phyloP scores from a whole-genome alignment of 495 filamentous ascomycete species.

The Xylona heveae region DNA sequence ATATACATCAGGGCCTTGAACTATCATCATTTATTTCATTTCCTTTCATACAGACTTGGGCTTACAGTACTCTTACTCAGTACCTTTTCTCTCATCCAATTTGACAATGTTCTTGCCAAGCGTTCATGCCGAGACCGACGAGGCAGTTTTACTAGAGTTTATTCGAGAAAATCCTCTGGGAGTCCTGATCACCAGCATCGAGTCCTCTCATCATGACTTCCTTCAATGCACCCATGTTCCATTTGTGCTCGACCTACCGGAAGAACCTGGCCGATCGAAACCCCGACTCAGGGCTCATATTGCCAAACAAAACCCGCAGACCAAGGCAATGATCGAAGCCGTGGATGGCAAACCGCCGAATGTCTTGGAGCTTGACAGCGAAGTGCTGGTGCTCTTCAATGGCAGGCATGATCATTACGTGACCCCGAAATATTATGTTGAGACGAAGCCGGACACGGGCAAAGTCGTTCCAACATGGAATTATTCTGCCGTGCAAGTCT shows the following conservation, averaged over 20 bases:
- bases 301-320: constrained; percentile 31
- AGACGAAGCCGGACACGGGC: constrained; percentile 30
- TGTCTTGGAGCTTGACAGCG: constrained; percentile 16
- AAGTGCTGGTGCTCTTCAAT: constrained; percentile 34
- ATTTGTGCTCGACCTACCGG: constrained; percentile 26
- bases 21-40: too few species aligned
- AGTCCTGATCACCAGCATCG: constrained; percentile 30
- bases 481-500: constrained; percentile 33
- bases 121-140: too few species aligned
- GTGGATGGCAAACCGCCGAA: not conserved
- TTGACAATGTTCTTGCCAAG: too few species aligned
- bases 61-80: too few species aligned
- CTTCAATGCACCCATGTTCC: constrained; percentile 34
- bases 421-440: constrained; percentile 35
- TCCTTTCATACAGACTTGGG: too few species aligned
- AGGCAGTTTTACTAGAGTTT: too few species aligned
- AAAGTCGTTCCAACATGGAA: constrained; percentile 45
- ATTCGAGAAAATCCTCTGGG: constrained; percentile 31
- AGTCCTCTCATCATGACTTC: constrained; percentile 19
- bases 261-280: constrained; percentile 11
- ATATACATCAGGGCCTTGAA: too few species aligned
- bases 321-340: constrained; percentile 28
- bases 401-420: constrained; percentile 30
- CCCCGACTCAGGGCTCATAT: constrained; percentile 30
- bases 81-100: too few species aligned